A percentile compares a stretch with the other conserved stretches of the same genome.
phyloP scores from a whole-genome alignment of 768 basidiomycete species.

The Mycena kentingensis region DNA sequence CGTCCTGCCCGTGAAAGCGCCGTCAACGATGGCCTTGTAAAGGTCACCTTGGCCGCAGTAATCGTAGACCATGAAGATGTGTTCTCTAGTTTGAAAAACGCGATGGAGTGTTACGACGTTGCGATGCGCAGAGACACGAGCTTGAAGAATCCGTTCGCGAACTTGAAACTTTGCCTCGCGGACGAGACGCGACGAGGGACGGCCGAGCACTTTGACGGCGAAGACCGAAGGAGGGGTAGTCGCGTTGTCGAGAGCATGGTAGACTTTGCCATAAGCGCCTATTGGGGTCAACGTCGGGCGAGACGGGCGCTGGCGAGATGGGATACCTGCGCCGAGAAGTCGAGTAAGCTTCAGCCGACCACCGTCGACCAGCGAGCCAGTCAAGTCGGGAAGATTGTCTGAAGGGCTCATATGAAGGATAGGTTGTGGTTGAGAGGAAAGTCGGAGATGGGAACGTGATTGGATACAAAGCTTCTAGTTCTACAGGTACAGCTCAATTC shows the following conservation, averaged over 20 bases:
- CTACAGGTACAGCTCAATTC: conserved; percentile 1
- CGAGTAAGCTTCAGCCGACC: background rate
- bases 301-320: too few relatives aligned
- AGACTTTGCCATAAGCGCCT: conserved; percentile 83
- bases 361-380: conserved; percentile 11
- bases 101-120: conserved; percentile 47
- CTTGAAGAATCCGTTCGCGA: background rate
- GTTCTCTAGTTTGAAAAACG: conserved; percentile 47
- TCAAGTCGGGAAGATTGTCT: conserved; percentile 1
- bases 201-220: conserved; percentile 5
- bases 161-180: background rate
- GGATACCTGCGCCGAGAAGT: conserved; percentile 35
- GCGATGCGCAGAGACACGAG: background rate
- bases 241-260: conserved; percentile 69
- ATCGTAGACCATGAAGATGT: conserved; percentile 49
- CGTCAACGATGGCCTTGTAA: conserved; percentile 46
- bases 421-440: too few relatives aligned
- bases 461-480: conserved; percentile 2
- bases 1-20: conserved; percentile 44
- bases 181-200: background rate
- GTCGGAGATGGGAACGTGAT: too few relatives aligned
- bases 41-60: conserved; percentile 43
- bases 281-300: too few relatives aligned
- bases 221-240: background rate
- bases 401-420: too few relatives aligned